Evolutionary conservation across 73 alveolate species (phyloP).

Genomic region (Paramecium caudatum): DNA sequence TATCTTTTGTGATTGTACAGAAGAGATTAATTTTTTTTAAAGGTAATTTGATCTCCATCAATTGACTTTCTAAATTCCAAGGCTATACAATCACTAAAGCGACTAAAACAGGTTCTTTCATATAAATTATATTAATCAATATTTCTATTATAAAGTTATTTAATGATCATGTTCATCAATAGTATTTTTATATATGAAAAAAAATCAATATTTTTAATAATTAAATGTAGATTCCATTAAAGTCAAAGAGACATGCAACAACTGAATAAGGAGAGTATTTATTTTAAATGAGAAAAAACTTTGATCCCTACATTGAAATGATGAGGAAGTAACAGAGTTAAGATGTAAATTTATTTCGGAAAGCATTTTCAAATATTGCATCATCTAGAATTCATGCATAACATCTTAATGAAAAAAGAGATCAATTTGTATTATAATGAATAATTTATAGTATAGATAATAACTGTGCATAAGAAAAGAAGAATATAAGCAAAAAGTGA

Average conservation of each 20-base stretch:
- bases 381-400: conserved; percentile 35
- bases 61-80: background rate
- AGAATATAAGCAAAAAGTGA: background rate
- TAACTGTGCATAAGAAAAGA: background rate
- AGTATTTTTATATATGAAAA: background rate
- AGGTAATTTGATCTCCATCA: conserved; percentile 19
- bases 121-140: background rate
- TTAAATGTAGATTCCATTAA: background rate
- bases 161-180: background rate
- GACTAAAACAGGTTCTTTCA: conserved; percentile 47
- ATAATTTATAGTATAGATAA: background rate
- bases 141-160: too few relatives aligned
- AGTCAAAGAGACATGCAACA: background rate
- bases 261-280: background rate
- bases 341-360: background rate
- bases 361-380: conserved; percentile 14
- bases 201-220: background rate
- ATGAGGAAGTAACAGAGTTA: background rate
- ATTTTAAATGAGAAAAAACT: conserved; percentile 2
- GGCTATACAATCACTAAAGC: background rate
- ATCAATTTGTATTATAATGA: background rate
- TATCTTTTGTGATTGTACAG: conserved; percentile 11
- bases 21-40: conserved; percentile 15
- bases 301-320: background rate
- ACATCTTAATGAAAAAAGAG: background rate